Conservation (phyloP, 257 asterid species). For the Craterostigma plantagineum region DNA sequence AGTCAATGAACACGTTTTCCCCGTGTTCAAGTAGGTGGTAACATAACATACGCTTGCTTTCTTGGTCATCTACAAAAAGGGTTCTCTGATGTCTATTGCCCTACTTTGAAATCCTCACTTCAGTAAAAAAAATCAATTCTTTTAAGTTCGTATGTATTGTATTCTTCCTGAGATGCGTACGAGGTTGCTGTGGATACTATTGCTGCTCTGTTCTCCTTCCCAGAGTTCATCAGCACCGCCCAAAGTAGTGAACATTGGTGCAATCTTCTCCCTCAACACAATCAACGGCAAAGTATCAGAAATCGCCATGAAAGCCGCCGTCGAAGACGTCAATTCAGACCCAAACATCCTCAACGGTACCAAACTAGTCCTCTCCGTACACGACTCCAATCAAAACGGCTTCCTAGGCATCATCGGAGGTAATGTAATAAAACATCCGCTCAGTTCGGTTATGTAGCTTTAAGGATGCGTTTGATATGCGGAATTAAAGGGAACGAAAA, state of each 20-base stretch:
- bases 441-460: not conserved
- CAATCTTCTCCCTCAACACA: slow-evolving; percentile 41
- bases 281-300: slow-evolving; percentile 46
- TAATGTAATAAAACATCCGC: not conserved
- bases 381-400: slow-evolving; percentile 55
- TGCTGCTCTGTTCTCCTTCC: slow-evolving; percentile 11
- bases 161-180: no score
- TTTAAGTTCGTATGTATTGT: no score
- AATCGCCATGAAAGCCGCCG: slow-evolving; percentile 73
- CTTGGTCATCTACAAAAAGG: no score
- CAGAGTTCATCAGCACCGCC: slow-evolving; percentile 11
- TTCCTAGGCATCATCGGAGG: slow-evolving; percentile 70
- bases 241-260: slow-evolving; percentile 39
- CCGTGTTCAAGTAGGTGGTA: no score
- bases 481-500: no score
- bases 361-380: slow-evolving; percentile 26
- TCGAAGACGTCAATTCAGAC: slow-evolving; percentile 58
- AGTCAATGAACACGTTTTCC: no score
- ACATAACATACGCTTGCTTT: no score
- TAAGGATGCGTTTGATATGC: no score
- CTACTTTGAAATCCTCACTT: no score
- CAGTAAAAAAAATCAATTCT: no score
- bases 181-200: slow-evolving; percentile 1
- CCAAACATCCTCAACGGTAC: slow-evolving; percentile 35
- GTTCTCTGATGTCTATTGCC: no score